Conservation (phyloP, 352 stramenopile genomes). For the Thalassiosira mediterranea region DNA sequence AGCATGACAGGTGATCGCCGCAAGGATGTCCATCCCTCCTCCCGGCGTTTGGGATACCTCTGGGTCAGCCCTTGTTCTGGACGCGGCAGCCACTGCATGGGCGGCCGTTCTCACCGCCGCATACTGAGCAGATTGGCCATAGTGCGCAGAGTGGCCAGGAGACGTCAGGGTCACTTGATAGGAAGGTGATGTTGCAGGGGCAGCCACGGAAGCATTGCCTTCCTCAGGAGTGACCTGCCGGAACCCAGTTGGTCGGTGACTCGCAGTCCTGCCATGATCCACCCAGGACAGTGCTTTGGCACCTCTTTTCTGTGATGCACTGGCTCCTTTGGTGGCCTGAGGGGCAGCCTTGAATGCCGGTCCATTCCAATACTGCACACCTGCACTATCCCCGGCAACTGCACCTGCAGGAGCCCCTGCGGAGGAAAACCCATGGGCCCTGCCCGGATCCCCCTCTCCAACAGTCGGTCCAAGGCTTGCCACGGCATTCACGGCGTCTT, state of each 20-base stretch:
- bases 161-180: slow-evolving; percentile 19
- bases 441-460: not conserved
- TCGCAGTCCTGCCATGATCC: slow-evolving; percentile 21
- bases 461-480: slow-evolving; percentile 9
- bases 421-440: slow-evolving; percentile 24
- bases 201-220: slow-evolving; percentile 7
- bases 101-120: no score
- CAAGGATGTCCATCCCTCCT: slow-evolving; percentile 62
- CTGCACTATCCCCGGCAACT: no score
- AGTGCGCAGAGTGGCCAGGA: no score
- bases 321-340: slow-evolving; percentile 8
- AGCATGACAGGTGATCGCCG: slow-evolving; percentile 59
- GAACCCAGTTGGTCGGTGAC: not conserved
- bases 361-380: no score
- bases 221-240: slow-evolving; percentile 1
- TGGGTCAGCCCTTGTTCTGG: not conserved
- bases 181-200: not conserved
- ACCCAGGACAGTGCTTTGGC: slow-evolving; percentile 38
- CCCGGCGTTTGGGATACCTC: slow-evolving; percentile 4
- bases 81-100: not conserved
- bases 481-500: slow-evolving; percentile 22
- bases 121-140: no score
- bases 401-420: not conserved
- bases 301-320: not conserved
- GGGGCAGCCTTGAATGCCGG: no score